Conservation (phyloP, 2,329 filamentous ascomycete genomes). For the Pestalotiopsis sp. region DNA sequence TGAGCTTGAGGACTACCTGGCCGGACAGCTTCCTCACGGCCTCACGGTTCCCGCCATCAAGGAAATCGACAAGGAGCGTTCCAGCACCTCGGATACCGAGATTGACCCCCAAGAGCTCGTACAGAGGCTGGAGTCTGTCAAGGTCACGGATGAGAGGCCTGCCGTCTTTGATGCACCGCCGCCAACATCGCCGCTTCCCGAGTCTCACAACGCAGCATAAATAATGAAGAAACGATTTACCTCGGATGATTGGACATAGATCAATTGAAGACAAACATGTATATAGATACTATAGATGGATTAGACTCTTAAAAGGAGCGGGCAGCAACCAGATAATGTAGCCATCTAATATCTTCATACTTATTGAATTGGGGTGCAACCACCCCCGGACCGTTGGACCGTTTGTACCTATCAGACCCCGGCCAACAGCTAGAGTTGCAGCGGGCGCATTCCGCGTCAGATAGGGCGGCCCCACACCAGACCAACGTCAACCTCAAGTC, state of each 20-base stretch:
- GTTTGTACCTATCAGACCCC: neutral
- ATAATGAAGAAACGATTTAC: neutral
- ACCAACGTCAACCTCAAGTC: neutral
- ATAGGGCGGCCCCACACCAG: neutral
- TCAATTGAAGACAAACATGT: neutral
- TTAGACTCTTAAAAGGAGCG: neutral
- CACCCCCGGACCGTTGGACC: neutral
- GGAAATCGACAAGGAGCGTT: slow-evolving; percentile 11
- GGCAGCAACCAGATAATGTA: neutral
- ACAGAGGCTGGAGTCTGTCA: neutral
- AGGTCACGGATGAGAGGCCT: slow-evolving; percentile 6
- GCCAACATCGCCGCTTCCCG: neutral
- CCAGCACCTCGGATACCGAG: neutral
- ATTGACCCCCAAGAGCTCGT: slow-evolving; percentile 2
- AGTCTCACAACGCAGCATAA: neutral
- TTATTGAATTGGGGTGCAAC: neutral
- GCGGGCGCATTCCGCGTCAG: neutral
- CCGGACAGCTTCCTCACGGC: slow-evolving; percentile 50
- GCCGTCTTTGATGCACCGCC: slow-evolving; percentile 1
- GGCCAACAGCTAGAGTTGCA: neutral
- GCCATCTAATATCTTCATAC: neutral
- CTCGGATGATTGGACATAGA: neutral
- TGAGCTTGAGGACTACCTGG: slow-evolving; percentile 85
- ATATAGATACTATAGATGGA: neutral
- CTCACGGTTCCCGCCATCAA: slow-evolving; percentile 16